These are phyloP conservation scores for Zoysia matrella DNA, from an alignment of 202 grass and related monocot species.

Conservation along the genomic window DNA sequence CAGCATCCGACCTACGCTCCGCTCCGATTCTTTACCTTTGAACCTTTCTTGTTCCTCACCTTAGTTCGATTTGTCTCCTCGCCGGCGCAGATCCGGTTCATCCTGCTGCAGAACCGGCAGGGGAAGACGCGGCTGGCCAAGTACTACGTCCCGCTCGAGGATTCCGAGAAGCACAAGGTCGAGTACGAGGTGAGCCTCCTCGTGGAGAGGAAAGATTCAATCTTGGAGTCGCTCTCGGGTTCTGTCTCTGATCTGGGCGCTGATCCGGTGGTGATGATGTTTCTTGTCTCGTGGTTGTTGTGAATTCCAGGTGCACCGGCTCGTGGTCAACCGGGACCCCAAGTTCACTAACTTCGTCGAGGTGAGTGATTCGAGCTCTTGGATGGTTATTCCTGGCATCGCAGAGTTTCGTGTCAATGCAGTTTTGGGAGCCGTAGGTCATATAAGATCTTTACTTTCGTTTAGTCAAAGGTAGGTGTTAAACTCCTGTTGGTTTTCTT, in stretches of 20 bases:
- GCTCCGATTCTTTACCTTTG: not conserved
- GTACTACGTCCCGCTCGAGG: constrained; percentile 83
- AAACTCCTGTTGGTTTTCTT: not conserved
- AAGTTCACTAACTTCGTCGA: constrained; percentile 99
- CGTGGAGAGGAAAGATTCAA: not conserved
- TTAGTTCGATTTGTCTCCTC: constrained; percentile 7
- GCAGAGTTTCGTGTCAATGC: not conserved
- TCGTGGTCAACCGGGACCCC: constrained; percentile 94
- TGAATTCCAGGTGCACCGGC: constrained; percentile 71
- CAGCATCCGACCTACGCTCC: not conserved
- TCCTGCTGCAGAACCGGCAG: constrained; percentile 60
- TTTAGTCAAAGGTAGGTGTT: not conserved
- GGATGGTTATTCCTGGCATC: not conserved
- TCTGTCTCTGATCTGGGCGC: not conserved
- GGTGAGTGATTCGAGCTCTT: constrained; percentile 53
- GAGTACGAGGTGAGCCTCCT: constrained; percentile 76
- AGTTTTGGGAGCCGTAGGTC: not conserved
- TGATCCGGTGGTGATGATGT: not conserved
- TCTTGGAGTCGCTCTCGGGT: not conserved
- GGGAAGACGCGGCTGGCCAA: too few species aligned
- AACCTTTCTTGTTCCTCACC: constrained; percentile 30
- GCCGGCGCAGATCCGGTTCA: constrained; percentile 88
- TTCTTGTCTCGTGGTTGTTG: not conserved
- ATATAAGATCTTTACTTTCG: constrained; percentile 3
- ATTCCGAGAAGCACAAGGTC: constrained; percentile 98